Percentiles rank a stretch among this genome's conserved stretches.
Conservation (phyloP, 2,329 filamentous ascomycete species). For the Neocucurbitaria cava region DNA sequence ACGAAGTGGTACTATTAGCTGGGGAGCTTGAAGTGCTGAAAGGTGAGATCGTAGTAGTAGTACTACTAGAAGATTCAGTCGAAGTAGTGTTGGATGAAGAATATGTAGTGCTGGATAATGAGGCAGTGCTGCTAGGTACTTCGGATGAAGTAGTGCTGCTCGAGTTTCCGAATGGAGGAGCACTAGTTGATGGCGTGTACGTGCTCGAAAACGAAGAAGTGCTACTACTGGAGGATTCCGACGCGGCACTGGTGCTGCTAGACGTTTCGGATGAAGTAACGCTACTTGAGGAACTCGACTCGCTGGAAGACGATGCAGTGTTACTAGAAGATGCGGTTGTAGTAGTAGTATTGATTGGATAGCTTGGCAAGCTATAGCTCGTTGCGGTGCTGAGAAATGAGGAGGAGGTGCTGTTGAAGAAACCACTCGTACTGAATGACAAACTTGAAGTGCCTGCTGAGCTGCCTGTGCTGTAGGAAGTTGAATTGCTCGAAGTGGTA, state of each 20-base stretch:
- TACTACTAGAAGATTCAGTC: constrained; percentile 3
- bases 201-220: background rate
- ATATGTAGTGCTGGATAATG: background rate
- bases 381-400: background rate
- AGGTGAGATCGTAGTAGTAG: background rate
- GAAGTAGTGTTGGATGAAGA: constrained; percentile 1
- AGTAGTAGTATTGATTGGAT: constrained; percentile 2
- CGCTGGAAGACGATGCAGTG: background rate
- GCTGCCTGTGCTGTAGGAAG: background rate
- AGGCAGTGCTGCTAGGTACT: background rate
- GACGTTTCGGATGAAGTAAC: background rate
- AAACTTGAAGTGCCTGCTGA: background rate
- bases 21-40: background rate
- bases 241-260: too few species aligned
- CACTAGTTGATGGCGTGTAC: background rate
- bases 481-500: background rate
- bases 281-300: constrained; percentile 1
- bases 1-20: background rate
- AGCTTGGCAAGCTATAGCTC: background rate
- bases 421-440: background rate
- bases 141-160: constrained; percentile 3
- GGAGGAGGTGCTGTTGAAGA: background rate
- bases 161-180: too few species aligned
- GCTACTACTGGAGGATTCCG: too few species aligned
- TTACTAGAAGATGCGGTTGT: background rate